These are phyloP conservation scores for Jamesozyma gamospora DNA, from an alignment of 805 yeast species.

Conservation along the genomic window DNA sequence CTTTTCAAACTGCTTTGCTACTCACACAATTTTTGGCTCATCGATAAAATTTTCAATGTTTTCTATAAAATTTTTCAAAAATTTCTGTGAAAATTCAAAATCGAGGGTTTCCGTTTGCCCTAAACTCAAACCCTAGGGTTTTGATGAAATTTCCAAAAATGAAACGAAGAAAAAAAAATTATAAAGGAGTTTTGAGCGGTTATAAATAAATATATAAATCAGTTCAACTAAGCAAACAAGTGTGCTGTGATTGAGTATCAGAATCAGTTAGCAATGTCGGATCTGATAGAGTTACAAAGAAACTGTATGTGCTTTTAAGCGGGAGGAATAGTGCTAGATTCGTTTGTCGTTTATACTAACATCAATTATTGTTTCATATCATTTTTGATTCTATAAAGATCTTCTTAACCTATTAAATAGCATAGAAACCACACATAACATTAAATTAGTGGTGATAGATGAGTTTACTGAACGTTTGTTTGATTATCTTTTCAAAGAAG, in stretches of 20 bases:
- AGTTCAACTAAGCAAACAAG: too few species aligned
- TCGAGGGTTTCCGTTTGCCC: too few species aligned
- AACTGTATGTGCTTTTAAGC: slow-evolving; percentile 13
- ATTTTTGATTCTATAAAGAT: slow-evolving; percentile 1
- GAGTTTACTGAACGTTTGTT: slow-evolving; percentile 41
- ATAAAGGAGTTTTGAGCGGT: too few species aligned
- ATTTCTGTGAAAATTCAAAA: not conserved
- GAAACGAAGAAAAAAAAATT: too few species aligned
- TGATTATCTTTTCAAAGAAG: slow-evolving; percentile 33
- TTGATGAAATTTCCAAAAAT: not conserved
- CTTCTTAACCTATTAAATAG: slow-evolving; percentile 31
- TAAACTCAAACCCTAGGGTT: not conserved
- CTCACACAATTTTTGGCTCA: too few species aligned
- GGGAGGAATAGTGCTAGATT: too few species aligned
- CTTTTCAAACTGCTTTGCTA: too few species aligned
- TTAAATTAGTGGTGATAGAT: slow-evolving; percentile 49
- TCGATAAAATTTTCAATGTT: too few species aligned
- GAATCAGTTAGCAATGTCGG: too few species aligned
- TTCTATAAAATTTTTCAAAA: not conserved
- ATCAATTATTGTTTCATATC: too few species aligned
- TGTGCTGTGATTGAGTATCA: too few species aligned
- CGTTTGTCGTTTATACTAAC: too few species aligned
- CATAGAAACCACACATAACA: slow-evolving; percentile 36
- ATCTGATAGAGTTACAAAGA: slow-evolving; percentile 32
- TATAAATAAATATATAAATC: not conserved